Base-by-base conservation (phyloP, 208 protist genomes). In the Endotrypanum monterogeii region DNA sequence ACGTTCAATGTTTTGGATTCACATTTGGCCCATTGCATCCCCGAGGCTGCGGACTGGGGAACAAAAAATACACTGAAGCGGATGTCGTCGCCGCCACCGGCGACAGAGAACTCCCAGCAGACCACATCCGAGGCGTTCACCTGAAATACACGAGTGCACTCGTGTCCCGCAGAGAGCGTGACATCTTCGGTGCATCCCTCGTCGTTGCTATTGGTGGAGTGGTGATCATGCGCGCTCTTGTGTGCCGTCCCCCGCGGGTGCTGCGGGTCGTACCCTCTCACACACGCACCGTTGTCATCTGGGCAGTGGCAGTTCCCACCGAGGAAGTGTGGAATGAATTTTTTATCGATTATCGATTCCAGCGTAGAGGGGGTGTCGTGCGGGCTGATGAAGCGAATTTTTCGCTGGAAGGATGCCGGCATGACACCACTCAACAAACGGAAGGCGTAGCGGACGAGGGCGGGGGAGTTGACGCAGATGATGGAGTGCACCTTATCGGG, bases 61-160 rank as follows among this genome's bases (percentile, higher is more conserved):
- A 85, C 57, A 71, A 89, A 94, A 39, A 81, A 65, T 25, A 71
- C 77, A 3, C 76, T 61, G 51, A 91, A 91, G 23, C 35, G 46
- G 48, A 91, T 67, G 28, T 71, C 79, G 0, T 9, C 46, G 23
- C 77, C 32, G 14, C 74, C 67, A 20, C 79, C 41, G 54, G n/a
- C 11, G n/a, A 88, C 82, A 0, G 50, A 57, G 55, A 88, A 94
- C 52, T 94, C 89, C 87, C 89, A 94, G 28, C 80, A 71, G 37
- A 91, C 70, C 63, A 86, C 85, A 25, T 91, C 84, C 16, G 67
- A 18, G 0, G 58, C 30, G 18, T 50, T 32, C 35, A 94, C 25
- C 39, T 25, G 58, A 84, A 81, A 60, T 57, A 77, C 50, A 79
- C 65, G n/a, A 25, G 82, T 35, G 73, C 55, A 60, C 71, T 63